phyloP scores from a whole-genome alignment of 192 early-diverging fungal species.

The Backusella circina region DNA sequence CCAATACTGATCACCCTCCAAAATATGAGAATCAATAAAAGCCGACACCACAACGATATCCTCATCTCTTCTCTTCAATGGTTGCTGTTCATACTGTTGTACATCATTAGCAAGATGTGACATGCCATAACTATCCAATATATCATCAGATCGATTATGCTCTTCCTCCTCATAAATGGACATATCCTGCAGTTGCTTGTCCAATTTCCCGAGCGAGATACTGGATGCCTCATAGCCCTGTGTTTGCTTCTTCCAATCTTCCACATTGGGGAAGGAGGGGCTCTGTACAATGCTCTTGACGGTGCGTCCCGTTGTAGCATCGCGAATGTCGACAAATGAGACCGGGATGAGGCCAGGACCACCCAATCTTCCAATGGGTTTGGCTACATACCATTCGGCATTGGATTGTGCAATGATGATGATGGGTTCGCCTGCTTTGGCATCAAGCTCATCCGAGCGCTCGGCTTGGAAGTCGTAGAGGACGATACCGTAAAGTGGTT shows the following conservation, averaged over 20 bases:
- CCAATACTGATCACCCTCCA: conserved; percentile 68
- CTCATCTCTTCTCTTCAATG: not conserved
- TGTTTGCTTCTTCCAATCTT: conserved; percentile 62
- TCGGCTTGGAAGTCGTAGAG: conserved; percentile 75
- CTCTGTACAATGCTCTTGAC: conserved; percentile 65
- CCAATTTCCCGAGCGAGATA: conserved; percentile 22
- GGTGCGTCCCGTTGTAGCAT: conserved; percentile 60
- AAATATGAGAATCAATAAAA: conserved; percentile 61
- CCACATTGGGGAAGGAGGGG: conserved; percentile 56
- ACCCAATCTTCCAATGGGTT: conserved; percentile 57
- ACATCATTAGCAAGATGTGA: conserved; percentile 7
- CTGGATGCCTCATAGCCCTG: conserved; percentile 54
- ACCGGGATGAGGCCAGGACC: conserved; percentile 74
- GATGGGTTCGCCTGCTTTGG: conserved; percentile 67
- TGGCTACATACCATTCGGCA: conserved; percentile 77
- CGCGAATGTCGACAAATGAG: conserved; percentile 70
- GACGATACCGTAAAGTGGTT: conserved; percentile 59
- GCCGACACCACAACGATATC: conserved; percentile 43
- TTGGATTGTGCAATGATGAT: conserved; percentile 77
- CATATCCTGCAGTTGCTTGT: not conserved
- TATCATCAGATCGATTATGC: conserved; percentile 2
- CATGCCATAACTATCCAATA: conserved; percentile 1
- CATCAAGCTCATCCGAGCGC: conserved; percentile 66
- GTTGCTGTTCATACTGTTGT: not conserved
- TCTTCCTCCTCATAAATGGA: not conserved